Base-by-base conservation (phyloP, 441 rosid species). In the Pelargonium australe region DNA sequence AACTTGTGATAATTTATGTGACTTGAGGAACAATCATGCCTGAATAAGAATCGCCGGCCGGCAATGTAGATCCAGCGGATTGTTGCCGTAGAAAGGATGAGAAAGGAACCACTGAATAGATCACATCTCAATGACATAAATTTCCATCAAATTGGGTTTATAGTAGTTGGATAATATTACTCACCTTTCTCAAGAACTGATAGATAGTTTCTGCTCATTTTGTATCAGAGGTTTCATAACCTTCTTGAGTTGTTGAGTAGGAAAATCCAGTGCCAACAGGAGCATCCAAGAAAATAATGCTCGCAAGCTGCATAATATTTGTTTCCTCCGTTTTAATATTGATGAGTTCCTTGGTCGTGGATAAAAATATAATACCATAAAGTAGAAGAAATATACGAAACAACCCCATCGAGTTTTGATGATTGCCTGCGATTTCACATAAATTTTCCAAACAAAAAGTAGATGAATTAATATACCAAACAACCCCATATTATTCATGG, bases 41-140 rank as follows among this genome's bases (percentile, higher is more conserved):
- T 0, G 97, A 76, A 75, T 85, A 89, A 1, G 96, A 92, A 74
- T 87, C 90, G 25, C 96, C 96, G 13, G 25, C 96, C 96, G 13
- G 86, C 82, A 5, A 88, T 65, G 37, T 84, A 92, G 34, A n/a
- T n/a, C n/a, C n/a, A 89, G n/a, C 6, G 84, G 85, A 75, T 75
- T 87, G 3, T 81, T 73, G 41, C 64, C 47, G 60, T 86, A 87
- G 31, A 81, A 80, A 0, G 83, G 81, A 60, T 85, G 95, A 53
- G 74, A 79, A 63, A 45, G 64, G 66, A 89, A 72, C 95, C 95
- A 92, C 93, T 92, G 77, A 66, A 79, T 37, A 25, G 16, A 20
- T n/a, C 23, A 16, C 1, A 2, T 5, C 13, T 31, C 43, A 2
- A 7, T 5, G 10, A 13, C 0, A 13, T 11, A 14, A 13, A 23